A percentile compares a stretch with the other conserved stretches of the same genome.
These are phyloP conservation scores for Ganoderma sp. DNA, from an alignment of 1,284 basidiomycete genomes.

Conservation along the genomic window DNA sequence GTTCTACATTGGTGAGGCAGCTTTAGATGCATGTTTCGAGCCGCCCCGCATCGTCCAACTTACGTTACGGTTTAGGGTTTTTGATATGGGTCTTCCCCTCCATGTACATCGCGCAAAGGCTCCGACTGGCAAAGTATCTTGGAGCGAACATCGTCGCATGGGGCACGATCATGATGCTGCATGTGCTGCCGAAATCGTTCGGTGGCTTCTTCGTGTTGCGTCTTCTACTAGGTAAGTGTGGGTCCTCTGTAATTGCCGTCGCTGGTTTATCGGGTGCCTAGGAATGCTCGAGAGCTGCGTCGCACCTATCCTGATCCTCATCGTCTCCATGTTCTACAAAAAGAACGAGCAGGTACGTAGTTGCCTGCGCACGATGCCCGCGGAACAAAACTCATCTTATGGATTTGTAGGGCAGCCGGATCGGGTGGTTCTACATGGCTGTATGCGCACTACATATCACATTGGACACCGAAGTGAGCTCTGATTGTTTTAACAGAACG, in stretches of 20 bases:
- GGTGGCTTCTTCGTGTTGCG: slow-evolving; percentile 67
- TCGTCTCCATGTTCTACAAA: slow-evolving; percentile 74
- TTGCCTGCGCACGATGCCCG: not conserved
- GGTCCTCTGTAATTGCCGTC: not conserved
- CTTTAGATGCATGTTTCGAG: too few species aligned
- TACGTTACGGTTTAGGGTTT: slow-evolving; percentile 48
- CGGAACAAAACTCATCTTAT: slow-evolving; percentile 16
- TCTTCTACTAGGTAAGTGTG: slow-evolving; percentile 59
- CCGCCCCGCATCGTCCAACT: not conserved
- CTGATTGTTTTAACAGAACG: slow-evolving; percentile 31
- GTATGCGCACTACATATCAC: slow-evolving; percentile 38
- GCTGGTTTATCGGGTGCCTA: slow-evolving; percentile 31
- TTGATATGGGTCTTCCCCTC: slow-evolving; percentile 72
- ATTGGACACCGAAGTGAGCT: not conserved
- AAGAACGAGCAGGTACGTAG: slow-evolving; percentile 65
- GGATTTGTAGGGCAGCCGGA: slow-evolving; percentile 52
- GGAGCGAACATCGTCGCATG: slow-evolving; percentile 67
- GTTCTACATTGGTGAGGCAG: slow-evolving; percentile 60
- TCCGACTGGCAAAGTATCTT: slow-evolving; percentile 65
- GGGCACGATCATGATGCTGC: slow-evolving; percentile 67
- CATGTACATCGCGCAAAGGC: slow-evolving; percentile 67
- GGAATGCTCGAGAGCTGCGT: slow-evolving; percentile 74
- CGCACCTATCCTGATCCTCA: slow-evolving; percentile 65
- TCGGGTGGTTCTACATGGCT: slow-evolving; percentile 76
- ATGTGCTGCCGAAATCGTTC: slow-evolving; percentile 62